phyloP scores from a whole-genome alignment of 768 basidiomycete genomes.

The Asterophora parasitica region DNA sequence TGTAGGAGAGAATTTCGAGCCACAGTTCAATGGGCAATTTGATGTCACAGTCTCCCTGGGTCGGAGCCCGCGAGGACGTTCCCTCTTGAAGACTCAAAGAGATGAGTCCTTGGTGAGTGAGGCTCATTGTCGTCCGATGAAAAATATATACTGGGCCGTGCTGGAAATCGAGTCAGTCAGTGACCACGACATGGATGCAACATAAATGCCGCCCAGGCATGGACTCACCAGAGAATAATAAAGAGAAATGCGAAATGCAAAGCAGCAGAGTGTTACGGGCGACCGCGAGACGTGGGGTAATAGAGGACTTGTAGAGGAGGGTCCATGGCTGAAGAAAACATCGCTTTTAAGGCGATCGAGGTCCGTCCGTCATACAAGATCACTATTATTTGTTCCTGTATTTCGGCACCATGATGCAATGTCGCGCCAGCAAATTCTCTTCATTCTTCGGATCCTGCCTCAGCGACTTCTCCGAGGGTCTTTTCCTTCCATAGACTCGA shows the following conservation, averaged over 20 bases:
- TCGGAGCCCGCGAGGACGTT: not conserved
- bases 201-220: not conserved
- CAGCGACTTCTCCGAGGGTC: not conserved
- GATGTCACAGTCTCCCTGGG: not conserved
- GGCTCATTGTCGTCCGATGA: conserved; percentile 5
- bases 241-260: not conserved
- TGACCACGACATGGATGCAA: not conserved
- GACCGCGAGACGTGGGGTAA: not conserved
- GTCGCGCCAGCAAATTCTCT: conserved; percentile 2
- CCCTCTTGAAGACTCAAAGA: not conserved
- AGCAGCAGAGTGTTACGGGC: not conserved
- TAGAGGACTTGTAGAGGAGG: too few relatives aligned
- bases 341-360: conserved; percentile 2
- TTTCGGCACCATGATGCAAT: conserved; percentile 10
- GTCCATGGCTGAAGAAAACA: not conserved
- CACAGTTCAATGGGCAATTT: conserved; percentile 16
- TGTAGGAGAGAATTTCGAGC: conserved; percentile 15
- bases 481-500: not conserved
- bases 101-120: not conserved
- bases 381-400: conserved; percentile 6
- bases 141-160: not conserved
- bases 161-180: not conserved
- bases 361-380: conserved; percentile 7
- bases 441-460: conserved; percentile 5
- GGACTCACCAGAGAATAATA: not conserved